Evolutionary conservation across 2,329 filamentous ascomycete species (phyloP).

Genomic region (Aspergillus luchuensis): DNA sequence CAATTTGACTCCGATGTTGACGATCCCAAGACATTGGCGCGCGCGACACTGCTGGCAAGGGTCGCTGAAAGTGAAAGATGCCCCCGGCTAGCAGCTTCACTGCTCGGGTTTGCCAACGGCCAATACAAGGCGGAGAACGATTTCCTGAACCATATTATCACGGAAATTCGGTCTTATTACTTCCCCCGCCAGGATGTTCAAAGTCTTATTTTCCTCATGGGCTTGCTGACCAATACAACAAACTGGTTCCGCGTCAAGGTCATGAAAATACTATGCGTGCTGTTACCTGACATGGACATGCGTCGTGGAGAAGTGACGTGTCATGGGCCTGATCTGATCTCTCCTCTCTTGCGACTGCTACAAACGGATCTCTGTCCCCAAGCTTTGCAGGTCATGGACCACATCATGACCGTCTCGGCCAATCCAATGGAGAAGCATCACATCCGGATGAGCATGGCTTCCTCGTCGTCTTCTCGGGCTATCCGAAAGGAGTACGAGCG

Average conservation of each 20-base stretch:
- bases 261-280: constrained; percentile 81
- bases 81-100: constrained; percentile 65
- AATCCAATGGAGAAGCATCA: constrained; percentile 93
- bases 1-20: constrained; percentile 68
- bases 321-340: constrained; percentile 93
- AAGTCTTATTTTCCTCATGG: constrained; percentile 86
- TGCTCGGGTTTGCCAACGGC: constrained; percentile 69
- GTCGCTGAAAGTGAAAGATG: constrained; percentile 74
- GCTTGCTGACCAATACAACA: constrained; percentile 82
- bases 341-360: constrained; percentile 81
- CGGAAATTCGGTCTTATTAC: constrained; percentile 73
- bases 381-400: constrained; percentile 86
- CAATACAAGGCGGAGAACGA: constrained; percentile 70
- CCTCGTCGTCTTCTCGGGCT: constrained; percentile 73
- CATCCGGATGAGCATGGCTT: constrained; percentile 96
- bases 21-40: constrained; percentile 59
- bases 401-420: constrained; percentile 91
- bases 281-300: constrained; percentile 92
- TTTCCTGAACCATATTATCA: constrained; percentile 73
- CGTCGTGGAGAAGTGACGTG: constrained; percentile 83
- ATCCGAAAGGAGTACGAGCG: constrained; percentile 93
- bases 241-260: constrained; percentile 91
- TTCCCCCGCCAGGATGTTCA: constrained; percentile 81
- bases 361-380: constrained; percentile 94
- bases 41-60: constrained; percentile 68